phyloP scores from a whole-genome alignment of 345 rosid species.

The Pelargonium nanum region DNA sequence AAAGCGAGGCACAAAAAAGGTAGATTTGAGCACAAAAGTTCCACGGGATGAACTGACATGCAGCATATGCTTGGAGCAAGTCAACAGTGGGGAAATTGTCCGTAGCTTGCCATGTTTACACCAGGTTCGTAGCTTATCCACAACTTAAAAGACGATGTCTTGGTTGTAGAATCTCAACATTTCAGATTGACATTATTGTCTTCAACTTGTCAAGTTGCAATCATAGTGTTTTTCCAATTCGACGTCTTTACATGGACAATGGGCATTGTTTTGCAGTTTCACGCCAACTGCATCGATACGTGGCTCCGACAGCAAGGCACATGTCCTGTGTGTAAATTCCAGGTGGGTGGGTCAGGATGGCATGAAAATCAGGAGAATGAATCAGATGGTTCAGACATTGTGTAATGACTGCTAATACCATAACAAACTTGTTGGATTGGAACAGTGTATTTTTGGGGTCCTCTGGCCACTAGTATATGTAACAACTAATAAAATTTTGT shows the following conservation, averaged over 20 bases:
- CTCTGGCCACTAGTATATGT: too few relatives aligned
- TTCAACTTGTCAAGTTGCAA: too few relatives aligned
- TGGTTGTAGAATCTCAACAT: too few relatives aligned
- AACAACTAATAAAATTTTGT: too few relatives aligned
- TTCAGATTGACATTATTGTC: too few relatives aligned
- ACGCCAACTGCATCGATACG: slow-evolving; percentile 54
- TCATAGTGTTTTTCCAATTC: background rate
- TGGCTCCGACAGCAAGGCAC: slow-evolving; percentile 63
- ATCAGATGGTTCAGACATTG: slow-evolving; percentile 45
- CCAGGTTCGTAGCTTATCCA: slow-evolving; percentile 42
- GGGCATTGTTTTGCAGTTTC: slow-evolving; percentile 38
- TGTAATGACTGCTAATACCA: slow-evolving; percentile 11
- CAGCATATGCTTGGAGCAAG: slow-evolving; percentile 66
- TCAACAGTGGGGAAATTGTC: slow-evolving; percentile 49
- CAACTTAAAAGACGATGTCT: too few relatives aligned
- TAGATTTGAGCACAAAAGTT: slow-evolving; percentile 25
- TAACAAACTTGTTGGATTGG: background rate
- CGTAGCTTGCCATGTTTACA: slow-evolving; percentile 70
- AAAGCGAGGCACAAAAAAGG: slow-evolving; percentile 32
- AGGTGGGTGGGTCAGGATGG: slow-evolving; percentile 28
- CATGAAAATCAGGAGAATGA: slow-evolving; percentile 43
- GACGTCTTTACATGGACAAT: background rate
- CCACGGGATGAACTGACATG: slow-evolving; percentile 55
- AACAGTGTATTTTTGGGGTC: slow-evolving; percentile 24
- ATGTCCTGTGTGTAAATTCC: slow-evolving; percentile 54